These are phyloP conservation scores for Fomitopsis schrenkii DNA, from an alignment of 1,284 basidiomycete genomes.

Conservation along the genomic window DNA sequence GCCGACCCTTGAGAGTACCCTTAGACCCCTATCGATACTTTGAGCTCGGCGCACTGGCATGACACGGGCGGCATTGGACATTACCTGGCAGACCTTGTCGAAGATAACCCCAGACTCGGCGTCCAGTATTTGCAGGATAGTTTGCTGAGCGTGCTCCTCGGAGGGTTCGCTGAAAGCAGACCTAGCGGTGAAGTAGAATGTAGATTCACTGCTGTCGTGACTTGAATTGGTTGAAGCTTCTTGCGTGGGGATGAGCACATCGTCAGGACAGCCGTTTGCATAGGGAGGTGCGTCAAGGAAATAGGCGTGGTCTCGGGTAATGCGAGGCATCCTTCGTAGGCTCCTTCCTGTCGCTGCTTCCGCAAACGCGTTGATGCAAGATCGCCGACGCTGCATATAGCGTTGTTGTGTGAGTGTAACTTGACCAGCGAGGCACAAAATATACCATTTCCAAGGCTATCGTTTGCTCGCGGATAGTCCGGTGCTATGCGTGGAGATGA, in stretches of 20 bases:
- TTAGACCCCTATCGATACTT: background rate
- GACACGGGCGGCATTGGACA: background rate
- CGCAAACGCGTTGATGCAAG: background rate
- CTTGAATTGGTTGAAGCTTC: conserved; percentile 2
- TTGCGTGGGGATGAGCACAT: background rate
- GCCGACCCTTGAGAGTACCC: background rate
- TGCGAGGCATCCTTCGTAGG: background rate
- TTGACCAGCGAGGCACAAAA: no score
- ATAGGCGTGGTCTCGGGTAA: background rate
- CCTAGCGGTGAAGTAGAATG: conserved; percentile 4
- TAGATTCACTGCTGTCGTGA: background rate
- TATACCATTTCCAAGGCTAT: background rate
- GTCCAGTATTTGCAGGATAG: conserved; percentile 6
- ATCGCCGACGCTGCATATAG: background rate
- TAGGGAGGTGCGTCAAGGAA: background rate
- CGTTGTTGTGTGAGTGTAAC: no score
- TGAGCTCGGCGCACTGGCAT: background rate
- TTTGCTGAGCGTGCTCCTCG: background rate
- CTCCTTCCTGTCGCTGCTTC: background rate
- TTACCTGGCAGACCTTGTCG: conserved; percentile 8
- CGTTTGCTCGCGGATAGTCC: background rate
- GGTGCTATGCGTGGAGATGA: background rate
- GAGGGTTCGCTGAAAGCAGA: conserved; percentile 1
- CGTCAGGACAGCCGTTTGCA: background rate
- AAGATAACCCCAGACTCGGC: conserved; percentile 5